Evolutionary conservation across 208 protist species (phyloP).

Genomic region (Strigomonas oncopelti): DNA sequence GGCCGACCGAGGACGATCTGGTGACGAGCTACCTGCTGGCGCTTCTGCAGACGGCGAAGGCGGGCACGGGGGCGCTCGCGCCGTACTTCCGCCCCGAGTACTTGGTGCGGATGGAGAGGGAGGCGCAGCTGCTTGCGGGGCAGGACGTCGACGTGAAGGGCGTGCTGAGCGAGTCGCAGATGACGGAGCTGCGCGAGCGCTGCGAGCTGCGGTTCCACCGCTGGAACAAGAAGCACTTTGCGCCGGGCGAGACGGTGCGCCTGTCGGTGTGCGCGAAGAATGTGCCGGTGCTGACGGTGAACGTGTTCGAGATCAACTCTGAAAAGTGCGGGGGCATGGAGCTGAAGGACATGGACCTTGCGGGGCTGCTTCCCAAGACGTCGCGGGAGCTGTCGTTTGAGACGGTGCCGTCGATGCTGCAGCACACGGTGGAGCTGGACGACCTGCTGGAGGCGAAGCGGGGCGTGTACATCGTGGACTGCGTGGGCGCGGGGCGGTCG

Average conservation of each 20-base stretch:
- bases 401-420: not conserved
- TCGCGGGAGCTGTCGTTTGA: constrained; percentile 9
- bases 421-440: constrained; percentile 7
- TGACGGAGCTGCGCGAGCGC: constrained; percentile 1
- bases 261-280: constrained; percentile 10
- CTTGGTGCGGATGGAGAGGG: not conserved
- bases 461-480: constrained; percentile 15
- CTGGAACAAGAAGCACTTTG: constrained; percentile 1
- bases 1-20: not conserved
- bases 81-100: constrained; percentile 7
- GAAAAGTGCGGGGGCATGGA: not conserved
- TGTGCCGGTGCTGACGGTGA: not conserved
- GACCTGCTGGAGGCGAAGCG: constrained; percentile 10
- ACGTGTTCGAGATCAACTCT: constrained; percentile 12
- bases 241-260: not conserved
- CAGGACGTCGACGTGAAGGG: constrained; percentile 11
- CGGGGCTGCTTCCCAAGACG: constrained; percentile 8
- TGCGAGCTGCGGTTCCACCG: not conserved
- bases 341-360: not conserved
- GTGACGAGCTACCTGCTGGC: constrained; percentile 2
- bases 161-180: not conserved
- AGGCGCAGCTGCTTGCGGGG: constrained; percentile 9
- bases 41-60: not conserved
- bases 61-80: not conserved
- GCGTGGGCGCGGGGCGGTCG: constrained; percentile 9